Evolutionary conservation across 2,329 filamentous ascomycete species (phyloP), one percentile per base, ranked within the genome.

Genomic region (Cladobotryum mycophilum): DNA sequence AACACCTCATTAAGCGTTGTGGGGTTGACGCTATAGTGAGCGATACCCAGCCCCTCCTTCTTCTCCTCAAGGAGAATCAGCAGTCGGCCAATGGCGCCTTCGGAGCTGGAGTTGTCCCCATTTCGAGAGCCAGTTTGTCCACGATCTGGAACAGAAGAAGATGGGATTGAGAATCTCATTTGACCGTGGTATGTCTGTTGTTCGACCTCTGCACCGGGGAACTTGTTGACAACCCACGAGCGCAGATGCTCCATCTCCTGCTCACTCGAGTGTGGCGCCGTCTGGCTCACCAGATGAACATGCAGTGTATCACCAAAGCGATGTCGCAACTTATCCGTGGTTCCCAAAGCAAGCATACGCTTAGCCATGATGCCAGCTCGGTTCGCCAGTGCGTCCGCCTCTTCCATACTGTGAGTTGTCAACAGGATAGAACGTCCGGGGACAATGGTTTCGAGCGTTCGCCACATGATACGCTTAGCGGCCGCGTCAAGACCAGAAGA

Each of bases 1-100:
- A 95, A 95, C 0, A 95, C 88, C 67, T 95, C 86, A 64, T 95
- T 89, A 41, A 95, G 70, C n/a, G 88, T 92, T 20, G 88, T 91
- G 36, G 88, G 86, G 48, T 80, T 85, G 55, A 93, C 87, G 42
- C 84, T 87, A 65, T 89, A 93, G 64, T 92, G 88, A 67, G 88
- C 85, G 48, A 95, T 76, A 0, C 86, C 86, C 37, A 93, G 63
- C 5, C 69, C 68, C 25, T 81, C 73, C 57, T 83, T 85, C 52
- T 82, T 75, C 56, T 80, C 78, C 67, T 95, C 89, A 1, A 93
- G 72, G 44, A 82, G 63, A 14, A 82, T 78, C 54, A 91, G 86
- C 13, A 92, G 68, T n/a, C 74, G 73, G 0, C 85, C 81, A 37
- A 89, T 81, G 12, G 80, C 77, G 50, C 70, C 74, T 20, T 64